Base-by-base conservation (phyloP, 164 flowering plant genomes). In the Sextonia rubra region DNA sequence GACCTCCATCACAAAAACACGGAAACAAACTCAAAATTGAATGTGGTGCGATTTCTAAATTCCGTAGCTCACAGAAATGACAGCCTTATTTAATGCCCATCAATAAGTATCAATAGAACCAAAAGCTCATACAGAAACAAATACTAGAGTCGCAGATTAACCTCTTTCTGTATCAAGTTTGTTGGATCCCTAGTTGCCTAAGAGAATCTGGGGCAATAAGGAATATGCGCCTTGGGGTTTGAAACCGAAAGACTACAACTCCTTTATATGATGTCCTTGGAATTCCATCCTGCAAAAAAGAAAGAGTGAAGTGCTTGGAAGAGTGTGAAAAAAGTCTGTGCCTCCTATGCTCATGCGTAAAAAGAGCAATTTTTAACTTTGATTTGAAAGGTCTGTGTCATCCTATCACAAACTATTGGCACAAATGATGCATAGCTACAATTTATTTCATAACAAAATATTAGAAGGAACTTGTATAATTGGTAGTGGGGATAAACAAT, bases 201-300 rank as follows among this genome's bases (percentile, higher is more conserved):
- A 90, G 84, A 73, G 97, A 96, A 74, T 88, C 86, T 25, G 95
- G 92, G 49, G 90, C 94, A 58, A 96, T 87, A 12, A 96, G 92
- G 81, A 93, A 93, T 71, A 95, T 81, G 23, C 98, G 89, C 69
- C 86, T 80, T 49, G 86, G 44, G 25, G 87, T 81, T 76, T 87
- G 89, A 79, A 76, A 82, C 30, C 98, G 85, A 80, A 96, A 96
- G 62, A 89, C 91, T 23, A 96, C 98, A 6, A 93, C 83, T 74
- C 99, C 98, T 83, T 96, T 90, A 79, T 93, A 96, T 47, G 97
- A 88, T 67, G 97, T 79, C 81, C 99, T 86, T 37, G 98, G 99
- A 65, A 96, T 77, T 68, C 98, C 97, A 87, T 96, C 98, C 98
- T 95, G 80, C 12, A 56, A n/a, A 25, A 25, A 48, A 15, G 15